Base-by-base conservation (phyloP, 495 filamentous ascomycete species). In the Aspergillus nidulans region DNA sequence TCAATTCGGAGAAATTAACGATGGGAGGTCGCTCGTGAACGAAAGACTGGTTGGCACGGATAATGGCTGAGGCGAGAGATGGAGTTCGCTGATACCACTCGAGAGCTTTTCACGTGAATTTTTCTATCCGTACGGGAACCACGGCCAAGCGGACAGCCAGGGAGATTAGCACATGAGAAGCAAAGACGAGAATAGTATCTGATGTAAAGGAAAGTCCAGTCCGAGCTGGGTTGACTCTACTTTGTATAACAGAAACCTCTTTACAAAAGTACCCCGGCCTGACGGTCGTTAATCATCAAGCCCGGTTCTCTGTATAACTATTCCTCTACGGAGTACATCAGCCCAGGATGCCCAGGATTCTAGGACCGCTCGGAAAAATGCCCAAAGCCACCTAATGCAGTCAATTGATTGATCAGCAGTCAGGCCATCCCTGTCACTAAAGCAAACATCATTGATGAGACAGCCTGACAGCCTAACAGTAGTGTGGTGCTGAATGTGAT, bases 31-130 rank as follows among this genome's bases (percentile, higher is more conserved):
- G 25, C 51, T 53, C 44, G 51, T 38, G 51, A 53, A 36, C 12
- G 40, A 34, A 36, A 41, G 51, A 25, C 30, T 26, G 13, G 12
- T n/a, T 26, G 47, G 24, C 12, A 43, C 38, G 24, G 26, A 23
- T 12, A 28, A 25, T 54, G 15, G 23, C 21, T 34, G 30, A 39
- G 19, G 36, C 36, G 36, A 39, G 26, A 30, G 36, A 18, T 39
- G 36, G 36, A 39, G 36, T 18, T 39, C 19, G 40, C 16, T 39
- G 36, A n/a, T n/a, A n/a, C n/a, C n/a, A n/a, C n/a, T n/a, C n/a
- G n/a, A 3, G 39, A 21, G 41, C 53, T 49, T 34, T 56, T 56
- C 53, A 56, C 53, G 53, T 56, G 53, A 56, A 56, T 42, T 47
- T 47, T 45, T 24, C 13, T 45, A n/a, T n/a, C n/a, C n/a, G n/a